phyloP scores from a whole-genome alignment of 768 basidiomycete species.

The Sarcodon aspratus region DNA sequence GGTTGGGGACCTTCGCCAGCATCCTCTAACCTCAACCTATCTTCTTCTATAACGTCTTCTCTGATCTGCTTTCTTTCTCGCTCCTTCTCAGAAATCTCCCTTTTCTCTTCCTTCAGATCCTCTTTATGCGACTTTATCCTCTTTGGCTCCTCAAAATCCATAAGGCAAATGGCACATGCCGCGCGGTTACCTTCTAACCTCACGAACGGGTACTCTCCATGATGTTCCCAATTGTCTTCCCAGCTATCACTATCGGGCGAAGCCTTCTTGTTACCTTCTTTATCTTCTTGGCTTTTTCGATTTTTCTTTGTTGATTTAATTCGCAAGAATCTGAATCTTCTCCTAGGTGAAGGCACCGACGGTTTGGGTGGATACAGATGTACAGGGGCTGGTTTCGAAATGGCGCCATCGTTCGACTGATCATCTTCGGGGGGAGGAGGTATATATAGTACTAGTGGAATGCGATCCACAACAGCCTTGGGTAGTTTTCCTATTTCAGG shows the following conservation, averaged over 20 bases:
- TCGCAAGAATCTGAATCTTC: constrained; percentile 43
- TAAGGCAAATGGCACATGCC: constrained; percentile 72
- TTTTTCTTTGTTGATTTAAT: constrained; percentile 3
- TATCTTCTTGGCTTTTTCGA: constrained; percentile 12
- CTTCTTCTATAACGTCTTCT: constrained; percentile 22
- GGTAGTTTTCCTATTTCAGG: constrained; percentile 72
- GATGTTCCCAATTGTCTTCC: constrained; percentile 71
- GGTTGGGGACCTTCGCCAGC: constrained; percentile 72
- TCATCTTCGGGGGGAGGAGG: constrained; percentile 56
- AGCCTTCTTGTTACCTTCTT: constrained; percentile 9
- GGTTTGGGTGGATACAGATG: constrained; percentile 55
- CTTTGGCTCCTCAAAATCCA: constrained; percentile 75
- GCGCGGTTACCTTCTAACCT: constrained; percentile 75
- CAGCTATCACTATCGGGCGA: constrained; percentile 35
- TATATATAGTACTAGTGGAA: constrained; percentile 80
- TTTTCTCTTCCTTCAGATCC: constrained; percentile 9
- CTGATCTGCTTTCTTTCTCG: not conserved
- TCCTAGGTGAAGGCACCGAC: constrained; percentile 20
- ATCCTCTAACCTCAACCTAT: constrained; percentile 45
- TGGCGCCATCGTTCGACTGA: constrained; percentile 9
- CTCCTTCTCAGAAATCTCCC: not conserved
- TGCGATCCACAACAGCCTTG: constrained; percentile 60
- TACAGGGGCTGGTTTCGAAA: constrained; percentile 34
- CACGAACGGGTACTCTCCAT: constrained; percentile 68
- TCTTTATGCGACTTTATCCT: constrained; percentile 21